These are phyloP conservation scores for Xylaria multiplex DNA, from an alignment of 2,329 filamentous ascomycete species.

Conservation along the genomic window DNA sequence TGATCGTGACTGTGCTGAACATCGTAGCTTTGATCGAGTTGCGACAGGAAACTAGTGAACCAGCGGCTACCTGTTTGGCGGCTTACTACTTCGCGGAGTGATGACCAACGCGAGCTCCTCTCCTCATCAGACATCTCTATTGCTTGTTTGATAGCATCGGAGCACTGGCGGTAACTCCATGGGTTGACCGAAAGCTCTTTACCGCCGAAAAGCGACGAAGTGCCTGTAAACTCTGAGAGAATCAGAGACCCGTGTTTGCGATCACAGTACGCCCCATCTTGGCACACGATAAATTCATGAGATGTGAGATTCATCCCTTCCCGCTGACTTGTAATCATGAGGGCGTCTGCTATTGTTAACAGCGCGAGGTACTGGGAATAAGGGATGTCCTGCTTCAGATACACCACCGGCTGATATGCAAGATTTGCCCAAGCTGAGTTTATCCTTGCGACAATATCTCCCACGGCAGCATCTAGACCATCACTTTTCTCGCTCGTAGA, in stretches of 20 bases:
- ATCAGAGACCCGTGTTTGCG: constrained; percentile 91
- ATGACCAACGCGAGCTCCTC: constrained; percentile 77
- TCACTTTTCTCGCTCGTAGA: constrained; percentile 90
- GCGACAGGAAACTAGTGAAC: constrained; percentile 78
- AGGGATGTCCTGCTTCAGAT: constrained; percentile 93
- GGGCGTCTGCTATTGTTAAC: constrained; percentile 85
- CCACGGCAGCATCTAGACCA: constrained; percentile 87
- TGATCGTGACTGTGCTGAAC: constrained; percentile 88
- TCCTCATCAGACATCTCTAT: constrained; percentile 82
- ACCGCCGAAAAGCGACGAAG: constrained; percentile 82
- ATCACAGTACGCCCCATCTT: constrained; percentile 77
- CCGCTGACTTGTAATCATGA: constrained; percentile 94
- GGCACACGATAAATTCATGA: constrained; percentile 93
- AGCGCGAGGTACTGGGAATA: constrained; percentile 94
- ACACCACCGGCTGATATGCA: constrained; percentile 91
- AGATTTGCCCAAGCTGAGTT: constrained; percentile 92
- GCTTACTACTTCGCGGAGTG: constrained; percentile 77
- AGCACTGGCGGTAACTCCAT: constrained; percentile 91
- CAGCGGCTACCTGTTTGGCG: constrained; percentile 87
- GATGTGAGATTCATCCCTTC: constrained; percentile 98
- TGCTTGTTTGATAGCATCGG: constrained; percentile 84
- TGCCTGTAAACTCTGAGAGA: constrained; percentile 94
- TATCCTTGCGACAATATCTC: constrained; percentile 93
- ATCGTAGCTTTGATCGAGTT: constrained; percentile 79
- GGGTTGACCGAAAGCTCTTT: constrained; percentile 89